A percentile compares a stretch with the other conserved stretches of the same genome.
phyloP scores from a whole-genome alignment of 208 protist species.

The Leishmania gerbilli region DNA sequence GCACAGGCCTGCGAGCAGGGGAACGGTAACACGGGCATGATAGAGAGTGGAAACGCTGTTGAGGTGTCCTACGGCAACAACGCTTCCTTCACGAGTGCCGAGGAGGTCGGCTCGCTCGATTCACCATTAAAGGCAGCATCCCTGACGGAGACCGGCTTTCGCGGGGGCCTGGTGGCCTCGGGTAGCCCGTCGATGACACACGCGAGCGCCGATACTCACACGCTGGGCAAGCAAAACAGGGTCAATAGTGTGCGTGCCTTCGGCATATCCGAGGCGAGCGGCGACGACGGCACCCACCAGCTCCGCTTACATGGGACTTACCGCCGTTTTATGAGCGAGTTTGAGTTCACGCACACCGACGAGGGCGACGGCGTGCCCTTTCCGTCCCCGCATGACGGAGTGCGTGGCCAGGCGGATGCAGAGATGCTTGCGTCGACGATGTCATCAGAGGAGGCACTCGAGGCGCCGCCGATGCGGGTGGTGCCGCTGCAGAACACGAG shows the following conservation, averaged over 20 bases:
- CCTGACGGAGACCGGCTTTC: background rate
- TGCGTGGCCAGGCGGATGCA: constrained; percentile 31
- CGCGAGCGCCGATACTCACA: too few species aligned
- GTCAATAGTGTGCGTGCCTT: constrained; percentile 6
- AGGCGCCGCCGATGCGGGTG: constrained; percentile 14
- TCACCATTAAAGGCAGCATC: background rate
- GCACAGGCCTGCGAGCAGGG: background rate
- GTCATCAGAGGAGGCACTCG: constrained; percentile 15
- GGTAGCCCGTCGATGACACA: background rate
- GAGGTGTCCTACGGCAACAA: background rate
- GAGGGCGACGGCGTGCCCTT: constrained; percentile 17
- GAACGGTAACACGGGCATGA: background rate
- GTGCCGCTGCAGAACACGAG: constrained; percentile 21
- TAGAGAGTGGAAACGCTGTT: too few species aligned
- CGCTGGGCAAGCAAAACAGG: background rate
- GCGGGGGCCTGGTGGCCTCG: background rate
- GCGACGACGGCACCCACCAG: constrained; percentile 5
- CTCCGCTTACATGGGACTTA: constrained; percentile 22
- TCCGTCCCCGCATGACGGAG: constrained; percentile 47
- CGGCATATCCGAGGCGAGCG: background rate
- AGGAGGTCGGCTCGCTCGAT: background rate
- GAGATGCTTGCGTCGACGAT: constrained; percentile 22
- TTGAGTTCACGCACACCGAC: constrained; percentile 17
- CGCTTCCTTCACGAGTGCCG: background rate
- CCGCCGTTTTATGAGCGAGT: constrained; percentile 29